A percentile compares a stretch with the other conserved stretches of the same genome.
Evolutionary conservation across 139 green algal genomes (phyloP).

Genomic region (Microglena sp.): DNA sequence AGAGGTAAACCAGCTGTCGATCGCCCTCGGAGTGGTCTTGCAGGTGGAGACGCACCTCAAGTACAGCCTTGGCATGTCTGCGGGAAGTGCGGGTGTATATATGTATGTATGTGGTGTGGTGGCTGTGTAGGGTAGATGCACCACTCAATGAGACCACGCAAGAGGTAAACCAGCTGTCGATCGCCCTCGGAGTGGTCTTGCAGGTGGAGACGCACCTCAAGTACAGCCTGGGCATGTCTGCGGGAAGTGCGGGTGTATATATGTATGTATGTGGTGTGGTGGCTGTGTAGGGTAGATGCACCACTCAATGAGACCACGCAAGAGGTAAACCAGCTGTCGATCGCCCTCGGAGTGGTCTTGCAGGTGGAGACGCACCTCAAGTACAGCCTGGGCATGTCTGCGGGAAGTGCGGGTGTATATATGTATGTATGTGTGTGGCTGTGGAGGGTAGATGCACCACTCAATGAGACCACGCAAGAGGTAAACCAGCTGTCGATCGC

Average conservation of each 20-base stretch:
- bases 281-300: conserved; percentile 57
- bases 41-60: conserved; percentile 45
- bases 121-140: conserved; percentile 61
- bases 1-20: conserved; percentile 35
- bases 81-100: too few species aligned
- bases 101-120: too few species aligned
- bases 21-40: conserved; percentile 24
- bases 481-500: conserved; percentile 34
- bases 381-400: conserved; percentile 25
- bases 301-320: conserved; percentile 57
- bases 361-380: conserved; percentile 45
- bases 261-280: neutral
- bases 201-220: conserved; percentile 45
- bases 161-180: conserved; percentile 35
- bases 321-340: conserved; percentile 35
- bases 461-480: conserved; percentile 58
- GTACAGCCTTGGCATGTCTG: conserved; percentile 24
- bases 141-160: conserved; percentile 57
- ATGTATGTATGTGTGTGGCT: too few species aligned
- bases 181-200: conserved; percentile 24
- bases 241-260: neutral
- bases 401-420: neutral
- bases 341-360: conserved; percentile 24
- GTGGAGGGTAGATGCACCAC: conserved; percentile 61
- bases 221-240: conserved; percentile 25